A percentile compares a stretch with the other conserved stretches of the same genome.
These are phyloP conservation scores for Tephrocybe sp. DNA, from an alignment of 768 basidiomycete species.

Conservation along the genomic window DNA sequence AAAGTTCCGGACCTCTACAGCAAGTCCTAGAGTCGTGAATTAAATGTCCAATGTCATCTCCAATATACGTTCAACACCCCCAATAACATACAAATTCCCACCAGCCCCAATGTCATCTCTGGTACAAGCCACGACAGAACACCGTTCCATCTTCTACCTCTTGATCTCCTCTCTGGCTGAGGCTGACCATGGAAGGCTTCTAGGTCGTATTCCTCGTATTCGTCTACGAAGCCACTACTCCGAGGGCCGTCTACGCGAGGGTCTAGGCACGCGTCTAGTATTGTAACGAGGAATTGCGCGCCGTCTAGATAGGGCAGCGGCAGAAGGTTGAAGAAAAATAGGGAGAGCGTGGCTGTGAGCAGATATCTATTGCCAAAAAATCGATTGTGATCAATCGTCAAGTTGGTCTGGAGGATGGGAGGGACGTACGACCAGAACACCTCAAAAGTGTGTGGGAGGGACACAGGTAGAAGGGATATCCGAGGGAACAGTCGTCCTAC, in stretches of 20 bases:
- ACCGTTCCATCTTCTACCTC: slow-evolving; percentile 20
- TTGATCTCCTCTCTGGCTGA: no score
- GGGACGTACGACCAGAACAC: slow-evolving; percentile 55
- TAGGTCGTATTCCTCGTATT: slow-evolving; percentile 27
- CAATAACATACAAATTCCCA: slow-evolving; percentile 18
- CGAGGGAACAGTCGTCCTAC: slow-evolving; percentile 50
- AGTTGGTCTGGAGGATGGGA: not conserved
- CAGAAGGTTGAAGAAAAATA: slow-evolving; percentile 81
- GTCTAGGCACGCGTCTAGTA: slow-evolving; percentile 15
- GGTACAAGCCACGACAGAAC: slow-evolving; percentile 15
- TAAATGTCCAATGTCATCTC: slow-evolving; percentile 1
- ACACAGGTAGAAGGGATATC: slow-evolving; percentile 35
- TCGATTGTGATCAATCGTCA: not conserved
- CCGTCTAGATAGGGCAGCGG: slow-evolving; percentile 76
- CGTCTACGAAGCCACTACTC: no score
- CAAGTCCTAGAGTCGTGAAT: no score
- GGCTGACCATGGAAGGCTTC: slow-evolving; percentile 34
- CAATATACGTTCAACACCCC: slow-evolving; percentile 17
- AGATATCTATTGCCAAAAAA: slow-evolving; percentile 54
- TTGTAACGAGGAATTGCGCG: slow-evolving; percentile 44
- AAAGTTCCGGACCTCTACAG: no score
- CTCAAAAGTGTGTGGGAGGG: slow-evolving; percentile 35
- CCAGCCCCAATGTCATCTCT: slow-evolving; percentile 20
- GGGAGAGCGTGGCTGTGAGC: slow-evolving; percentile 64
- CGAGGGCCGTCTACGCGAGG: not conserved